phyloP scores from a whole-genome alignment of 208 protist species.

The Vickermania spadyakhi region DNA sequence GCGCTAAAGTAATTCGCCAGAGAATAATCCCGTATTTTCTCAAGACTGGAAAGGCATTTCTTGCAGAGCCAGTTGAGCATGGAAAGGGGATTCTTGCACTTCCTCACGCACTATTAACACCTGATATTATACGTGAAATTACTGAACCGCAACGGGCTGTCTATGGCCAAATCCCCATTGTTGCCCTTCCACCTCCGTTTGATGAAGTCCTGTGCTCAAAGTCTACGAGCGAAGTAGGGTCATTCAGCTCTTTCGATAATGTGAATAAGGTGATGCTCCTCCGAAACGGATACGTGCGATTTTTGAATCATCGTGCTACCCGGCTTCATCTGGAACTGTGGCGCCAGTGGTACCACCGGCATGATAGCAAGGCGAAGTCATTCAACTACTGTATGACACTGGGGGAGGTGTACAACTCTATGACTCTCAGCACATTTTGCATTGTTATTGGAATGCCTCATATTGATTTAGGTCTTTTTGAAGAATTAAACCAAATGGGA shows the following conservation, averaged over 20 bases:
- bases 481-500: conserved; percentile 2
- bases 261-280: conserved; percentile 38
- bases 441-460: conserved; percentile 56
- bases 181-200: no score
- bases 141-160: no score
- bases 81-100: conserved; percentile 59
- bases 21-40: conserved; percentile 57
- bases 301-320: conserved; percentile 24
- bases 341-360: conserved; percentile 30
- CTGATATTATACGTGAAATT: no score
- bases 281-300: conserved; percentile 67
- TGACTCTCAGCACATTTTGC: conserved; percentile 78
- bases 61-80: no score
- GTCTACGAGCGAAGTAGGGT: no score
- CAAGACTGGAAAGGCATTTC: conserved; percentile 4
- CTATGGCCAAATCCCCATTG: no score
- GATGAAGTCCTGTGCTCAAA: no score
- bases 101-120: conserved; percentile 9
- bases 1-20: conserved; percentile 23
- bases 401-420: conserved; percentile 37
- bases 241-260: no score
- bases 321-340: conserved; percentile 80
- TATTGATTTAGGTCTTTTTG: conserved; percentile 29
- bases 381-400: conserved; percentile 11
- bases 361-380: not conserved